Conservation (phyloP, 257 asterid species). For the Perilla frutescens region DNA sequence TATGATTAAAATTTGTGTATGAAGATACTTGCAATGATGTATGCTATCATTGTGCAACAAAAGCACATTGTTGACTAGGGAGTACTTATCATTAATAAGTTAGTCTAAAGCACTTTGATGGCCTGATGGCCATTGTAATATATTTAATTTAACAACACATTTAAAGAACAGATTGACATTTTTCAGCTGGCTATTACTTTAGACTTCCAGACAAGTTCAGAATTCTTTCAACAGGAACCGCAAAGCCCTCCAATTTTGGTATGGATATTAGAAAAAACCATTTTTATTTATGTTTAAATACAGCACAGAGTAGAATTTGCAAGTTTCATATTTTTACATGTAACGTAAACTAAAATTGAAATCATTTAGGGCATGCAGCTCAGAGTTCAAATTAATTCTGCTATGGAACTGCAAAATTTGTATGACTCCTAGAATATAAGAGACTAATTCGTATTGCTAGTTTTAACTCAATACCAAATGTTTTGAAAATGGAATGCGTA, state of each 20-base stretch:
- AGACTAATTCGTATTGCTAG: constrained; percentile 10
- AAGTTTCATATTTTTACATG: not conserved
- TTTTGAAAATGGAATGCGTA: not conserved
- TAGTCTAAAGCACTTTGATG: not conserved
- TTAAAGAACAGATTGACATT: not conserved
- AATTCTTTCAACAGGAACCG: constrained; percentile 24
- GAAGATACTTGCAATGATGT: constrained; percentile 10
- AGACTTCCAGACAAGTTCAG: not conserved
- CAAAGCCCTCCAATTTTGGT: constrained; percentile 1
- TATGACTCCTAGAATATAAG: not conserved
- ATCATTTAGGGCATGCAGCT: constrained; percentile 8
- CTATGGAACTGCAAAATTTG: not conserved
- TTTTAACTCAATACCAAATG: constrained; percentile 6
- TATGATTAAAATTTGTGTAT: not conserved
- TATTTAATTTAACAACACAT: not conserved
- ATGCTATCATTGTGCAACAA: constrained; percentile 19
- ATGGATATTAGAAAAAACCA: not conserved
- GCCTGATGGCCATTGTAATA: constrained; percentile 3
- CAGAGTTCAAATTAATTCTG: not conserved
- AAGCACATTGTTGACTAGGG: not conserved
- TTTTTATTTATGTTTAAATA: not conserved
- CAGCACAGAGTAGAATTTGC: not conserved
- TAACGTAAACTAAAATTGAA: not conserved
- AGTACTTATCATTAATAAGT: not conserved
- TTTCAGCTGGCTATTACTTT: not conserved